Conservation (phyloP, 1,139 yeast species). For the Hansenula sp. region DNA sequence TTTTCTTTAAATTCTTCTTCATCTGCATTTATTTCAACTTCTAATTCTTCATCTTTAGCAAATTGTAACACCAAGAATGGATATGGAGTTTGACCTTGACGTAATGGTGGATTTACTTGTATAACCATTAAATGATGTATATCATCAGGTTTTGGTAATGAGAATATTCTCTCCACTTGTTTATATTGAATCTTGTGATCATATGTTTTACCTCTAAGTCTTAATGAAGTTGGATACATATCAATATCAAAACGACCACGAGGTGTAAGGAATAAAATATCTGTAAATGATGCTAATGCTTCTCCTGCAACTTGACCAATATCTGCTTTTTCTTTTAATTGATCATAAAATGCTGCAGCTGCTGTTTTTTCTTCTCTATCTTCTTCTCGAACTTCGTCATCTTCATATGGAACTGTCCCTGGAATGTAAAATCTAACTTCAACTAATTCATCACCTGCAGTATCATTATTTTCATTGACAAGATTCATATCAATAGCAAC, state of each 20-base stretch:
- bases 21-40: constrained; percentile 79
- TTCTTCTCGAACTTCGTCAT: constrained; percentile 34
- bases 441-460: constrained; percentile 90
- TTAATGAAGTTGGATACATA: constrained; percentile 81
- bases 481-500: constrained; percentile 85
- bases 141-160: constrained; percentile 93
- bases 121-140: constrained; percentile 81
- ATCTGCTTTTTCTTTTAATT: constrained; percentile 90
- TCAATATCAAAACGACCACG: constrained; percentile 98
- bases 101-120: constrained; percentile 91
- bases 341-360: constrained; percentile 85
- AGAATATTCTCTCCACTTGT: constrained; percentile 85
- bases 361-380: constrained; percentile 61
- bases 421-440: constrained; percentile 93
- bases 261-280: constrained; percentile 90
- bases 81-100: constrained; percentile 95
- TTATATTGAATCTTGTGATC: constrained; percentile 92
- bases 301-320: constrained; percentile 96
- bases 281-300: constrained; percentile 92
- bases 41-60: constrained; percentile 84
- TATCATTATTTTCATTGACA: constrained; percentile 44
- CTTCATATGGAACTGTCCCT: constrained; percentile 56
- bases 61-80: constrained; percentile 91
- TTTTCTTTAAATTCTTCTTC: constrained; percentile 77
- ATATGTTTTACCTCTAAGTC: constrained; percentile 95